Evolutionary conservation across 2,329 filamentous ascomycete species (phyloP), one percentile per base, ranked within the genome.

Genomic region (Fusarium dlaminii): DNA sequence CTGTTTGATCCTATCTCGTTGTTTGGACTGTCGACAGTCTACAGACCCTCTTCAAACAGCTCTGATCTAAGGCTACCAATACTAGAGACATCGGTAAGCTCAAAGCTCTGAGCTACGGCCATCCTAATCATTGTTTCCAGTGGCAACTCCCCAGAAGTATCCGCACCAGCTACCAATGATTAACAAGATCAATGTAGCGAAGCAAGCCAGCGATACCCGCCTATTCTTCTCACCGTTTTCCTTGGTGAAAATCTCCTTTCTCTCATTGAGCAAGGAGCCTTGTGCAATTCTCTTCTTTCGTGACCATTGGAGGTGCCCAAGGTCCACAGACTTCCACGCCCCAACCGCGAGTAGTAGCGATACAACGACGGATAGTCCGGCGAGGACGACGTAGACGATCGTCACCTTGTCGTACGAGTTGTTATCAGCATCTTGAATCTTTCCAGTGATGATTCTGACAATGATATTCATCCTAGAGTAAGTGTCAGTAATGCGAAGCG

Each of bases 391-490:
- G 14, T 58, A 63, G 15, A 63, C 27, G 6, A 63, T 58, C 3
- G 40, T 58, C 4, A 63, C 60, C 24, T 43, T 63, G 8, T 63
- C 60, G 13, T 58, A 63, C 6, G 51, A 57, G 32, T 63, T 63
- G 8, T 63, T 40, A 18, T 63, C 60, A 1, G 51, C 40, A 20
- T 63, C 60, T 14, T 63, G 51, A 12, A 63, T 58, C 6, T 45
- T 58, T 18, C 60, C 60, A 6, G 60, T 57, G 30, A 58, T 58
- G 8, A 58, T 52, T 39, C 51, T 42, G 3, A 63, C 60, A 8
- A 58, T 63, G 22, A 57, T 57, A 2, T 57, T 63, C 51, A 63
- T 63, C 4, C 51, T 63, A 4, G 3, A 13, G 14, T 12, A 22
- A 18, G 2, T 18, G 27, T 63, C 29, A 57, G 18, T 8, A 12